Conservation (phyloP, 305 asterid species). For the Solanum chacoense region DNA sequence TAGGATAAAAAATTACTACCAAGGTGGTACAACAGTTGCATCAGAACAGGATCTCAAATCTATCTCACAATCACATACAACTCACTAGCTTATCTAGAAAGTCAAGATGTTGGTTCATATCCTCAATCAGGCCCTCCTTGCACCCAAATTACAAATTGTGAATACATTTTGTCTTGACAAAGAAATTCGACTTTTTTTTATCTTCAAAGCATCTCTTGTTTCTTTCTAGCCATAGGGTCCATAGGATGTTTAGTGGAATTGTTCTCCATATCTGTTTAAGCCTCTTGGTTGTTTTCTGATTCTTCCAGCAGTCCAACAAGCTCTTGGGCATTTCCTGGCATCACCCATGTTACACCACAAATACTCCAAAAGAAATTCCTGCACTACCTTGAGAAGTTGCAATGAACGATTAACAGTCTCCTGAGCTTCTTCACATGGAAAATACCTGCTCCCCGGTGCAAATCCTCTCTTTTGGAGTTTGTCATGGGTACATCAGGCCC, state of each 20-base stretch:
- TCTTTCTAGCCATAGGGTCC: background rate
- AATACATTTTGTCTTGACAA: background rate
- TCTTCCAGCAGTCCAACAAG: background rate
- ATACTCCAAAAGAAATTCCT: background rate
- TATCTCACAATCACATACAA: background rate
- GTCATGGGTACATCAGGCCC: background rate
- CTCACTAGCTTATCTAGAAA: background rate
- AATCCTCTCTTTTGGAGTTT: background rate
- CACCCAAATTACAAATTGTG: background rate
- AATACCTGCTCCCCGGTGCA: background rate
- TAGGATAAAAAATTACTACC: background rate
- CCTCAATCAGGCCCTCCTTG: background rate
- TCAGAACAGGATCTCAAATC: background rate
- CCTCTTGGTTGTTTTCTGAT: background rate
- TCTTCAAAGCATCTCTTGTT: background rate
- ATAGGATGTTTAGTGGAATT: background rate
- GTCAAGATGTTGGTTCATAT: background rate
- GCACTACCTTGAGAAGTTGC: background rate
- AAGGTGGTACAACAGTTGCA: background rate
- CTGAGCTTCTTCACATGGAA: background rate
- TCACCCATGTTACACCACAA: background rate
- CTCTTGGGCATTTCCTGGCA: background rate
- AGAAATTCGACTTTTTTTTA: background rate
- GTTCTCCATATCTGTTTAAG: background rate
- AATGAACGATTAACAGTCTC: background rate